Evolutionary conservation across 768 basidiomycete genomes (phyloP), one percentile per base, ranked within the genome.

Genomic region (Auriculariales sp.): DNA sequence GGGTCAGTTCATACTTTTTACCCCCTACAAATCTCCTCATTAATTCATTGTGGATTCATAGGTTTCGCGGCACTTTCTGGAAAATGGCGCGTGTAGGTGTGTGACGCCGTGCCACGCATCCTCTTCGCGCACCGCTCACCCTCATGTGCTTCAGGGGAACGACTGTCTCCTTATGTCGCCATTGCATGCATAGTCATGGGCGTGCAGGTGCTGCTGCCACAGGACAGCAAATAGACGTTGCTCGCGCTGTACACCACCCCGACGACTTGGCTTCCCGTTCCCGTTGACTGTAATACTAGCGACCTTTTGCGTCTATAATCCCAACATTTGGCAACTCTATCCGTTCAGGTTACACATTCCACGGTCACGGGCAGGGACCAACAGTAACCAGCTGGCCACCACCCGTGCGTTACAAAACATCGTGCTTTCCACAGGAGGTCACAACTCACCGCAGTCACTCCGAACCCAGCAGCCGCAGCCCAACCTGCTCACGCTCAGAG

Each of bases 141-240:
- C 33, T 48, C 15, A 10, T 17, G 10, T 15, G 14, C 19, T 3
- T 27, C 62, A 95, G 92, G 94, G 47, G 95, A 98, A 64, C 77
- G 95, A 17, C 68, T 99, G 39, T 97, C 94, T 27, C 95, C 94
- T 32, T 98, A 97, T 58, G 95, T 99, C 14, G 83, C 86, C 4
- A 63, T 99, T 12, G 90, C 94, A 14, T 98, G 94, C 62, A 65
- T 97, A 22, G 78, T 78, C 24, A 98, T 99, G 95, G 95, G 91
- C 0, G 69, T 82, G 42, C 80, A 79, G 31, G 75, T 91, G 50
- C 59, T 83, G 47, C 59, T 64, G 28, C 70, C 67, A 58, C 75
- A 52, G 47, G 28, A 44, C n/a, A n/a, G n/a, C n/a, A n/a, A n/a
- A n/a, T n/a, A n/a, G n/a, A n/a, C n/a, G n/a, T n/a, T n/a, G n/a